Evolutionary conservation across 352 stramenopile genomes (phyloP).

Genomic region (Pythium insidiosum): DNA sequence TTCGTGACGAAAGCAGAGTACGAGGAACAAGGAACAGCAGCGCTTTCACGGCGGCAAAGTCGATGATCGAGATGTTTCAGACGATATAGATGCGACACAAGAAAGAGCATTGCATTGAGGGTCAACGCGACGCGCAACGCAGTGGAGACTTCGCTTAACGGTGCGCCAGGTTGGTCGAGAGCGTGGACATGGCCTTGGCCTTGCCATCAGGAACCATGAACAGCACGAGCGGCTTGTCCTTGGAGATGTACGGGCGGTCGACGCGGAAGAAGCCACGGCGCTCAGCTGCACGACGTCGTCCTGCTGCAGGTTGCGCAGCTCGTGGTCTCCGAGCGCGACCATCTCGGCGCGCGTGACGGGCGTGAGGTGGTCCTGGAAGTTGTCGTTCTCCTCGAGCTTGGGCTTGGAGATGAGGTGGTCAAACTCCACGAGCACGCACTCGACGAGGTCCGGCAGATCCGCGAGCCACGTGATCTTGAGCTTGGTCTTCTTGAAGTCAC

Average conservation of each 20-base stretch:
- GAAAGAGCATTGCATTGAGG: too few relatives aligned
- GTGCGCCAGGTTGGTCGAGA: slow-evolving; percentile 82
- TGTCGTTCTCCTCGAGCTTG: slow-evolving; percentile 97
- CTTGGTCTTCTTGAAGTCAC: slow-evolving; percentile 94
- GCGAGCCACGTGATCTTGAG: slow-evolving; percentile 96
- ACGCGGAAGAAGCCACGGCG: slow-evolving; percentile 97
- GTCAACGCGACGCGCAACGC: too few relatives aligned
- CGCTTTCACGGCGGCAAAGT: too few relatives aligned
- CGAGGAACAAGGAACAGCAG: slow-evolving; percentile 69
- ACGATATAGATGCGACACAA: too few relatives aligned
- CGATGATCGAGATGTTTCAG: too few relatives aligned
- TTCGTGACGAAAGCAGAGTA: slow-evolving; percentile 65
- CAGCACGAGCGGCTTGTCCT: slow-evolving; percentile 90
- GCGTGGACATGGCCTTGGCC: slow-evolving; percentile 80
- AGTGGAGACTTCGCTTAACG: too few relatives aligned
- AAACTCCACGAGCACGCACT: slow-evolving; percentile 94
- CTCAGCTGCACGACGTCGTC: slow-evolving; percentile 98
- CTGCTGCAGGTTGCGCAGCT: slow-evolving; percentile 91
- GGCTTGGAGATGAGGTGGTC: slow-evolving; percentile 98
- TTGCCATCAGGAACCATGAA: slow-evolving; percentile 99
- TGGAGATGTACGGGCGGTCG: too few relatives aligned
- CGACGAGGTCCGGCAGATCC: slow-evolving; percentile 82
- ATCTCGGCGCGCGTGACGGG: too few relatives aligned
- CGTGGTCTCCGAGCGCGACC: slow-evolving; percentile 95
- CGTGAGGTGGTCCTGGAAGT: slow-evolving; percentile 97